A percentile compares a stretch with the other conserved stretches of the same genome.
These are phyloP conservation scores for Capronia americana DNA, from an alignment of 2,329 filamentous ascomycete genomes.

Conservation along the genomic window DNA sequence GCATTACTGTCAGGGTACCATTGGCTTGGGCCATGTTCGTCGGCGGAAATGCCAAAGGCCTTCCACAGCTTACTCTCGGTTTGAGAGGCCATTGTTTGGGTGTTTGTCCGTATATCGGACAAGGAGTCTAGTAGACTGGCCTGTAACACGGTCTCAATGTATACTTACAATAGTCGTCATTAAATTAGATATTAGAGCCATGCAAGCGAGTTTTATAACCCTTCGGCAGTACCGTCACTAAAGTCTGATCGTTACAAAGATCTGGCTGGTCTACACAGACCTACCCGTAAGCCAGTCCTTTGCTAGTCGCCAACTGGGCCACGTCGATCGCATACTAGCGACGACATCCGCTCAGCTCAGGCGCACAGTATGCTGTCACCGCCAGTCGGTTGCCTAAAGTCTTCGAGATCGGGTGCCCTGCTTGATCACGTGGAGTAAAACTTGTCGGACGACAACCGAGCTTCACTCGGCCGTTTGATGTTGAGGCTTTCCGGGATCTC, in stretches of 20 bases:
- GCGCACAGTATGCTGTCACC: not conserved
- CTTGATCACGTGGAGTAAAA: too few species aligned
- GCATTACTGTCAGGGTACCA: conserved; percentile 3
- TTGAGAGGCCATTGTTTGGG: not conserved
- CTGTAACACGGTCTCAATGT: too few species aligned
- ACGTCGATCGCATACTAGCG: not conserved
- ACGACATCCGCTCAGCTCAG: not conserved
- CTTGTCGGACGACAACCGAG: too few species aligned
- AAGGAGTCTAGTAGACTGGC: not conserved
- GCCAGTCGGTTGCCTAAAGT: too few species aligned
- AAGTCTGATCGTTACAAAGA: not conserved
- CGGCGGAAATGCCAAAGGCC: conserved; percentile 2
- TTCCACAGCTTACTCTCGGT: not conserved
- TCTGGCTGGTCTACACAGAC: not conserved
- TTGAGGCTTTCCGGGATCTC: too few species aligned
- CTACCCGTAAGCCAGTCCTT: not conserved
- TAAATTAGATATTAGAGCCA: not conserved
- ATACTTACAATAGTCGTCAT: too few species aligned
- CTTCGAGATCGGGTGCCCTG: too few species aligned
- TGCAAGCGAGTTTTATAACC: not conserved
- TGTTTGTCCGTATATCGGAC: not conserved
- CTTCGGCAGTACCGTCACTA: not conserved
- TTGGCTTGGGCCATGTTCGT: conserved; percentile 6
- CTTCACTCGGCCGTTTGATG: too few species aligned
- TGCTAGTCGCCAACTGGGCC: not conserved